Evolutionary conservation across 2,329 filamentous ascomycete genomes (phyloP).

Genomic region (Diaporthe sp.): DNA sequence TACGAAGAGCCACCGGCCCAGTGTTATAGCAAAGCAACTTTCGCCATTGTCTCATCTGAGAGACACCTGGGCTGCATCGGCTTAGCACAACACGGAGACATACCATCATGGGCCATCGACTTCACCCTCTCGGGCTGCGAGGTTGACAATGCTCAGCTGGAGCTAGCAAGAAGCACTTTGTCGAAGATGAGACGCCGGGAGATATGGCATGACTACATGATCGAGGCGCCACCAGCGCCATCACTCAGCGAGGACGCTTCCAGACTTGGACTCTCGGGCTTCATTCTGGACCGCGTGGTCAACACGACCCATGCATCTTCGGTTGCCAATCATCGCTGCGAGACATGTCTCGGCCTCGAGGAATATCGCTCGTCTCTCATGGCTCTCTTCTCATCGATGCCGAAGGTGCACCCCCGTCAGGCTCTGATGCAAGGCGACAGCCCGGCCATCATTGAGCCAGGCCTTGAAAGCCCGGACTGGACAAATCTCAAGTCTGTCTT

Average conservation of each 20-base stretch:
- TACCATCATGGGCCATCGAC: slow-evolving; percentile 17
- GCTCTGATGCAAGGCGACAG: slow-evolving; percentile 18
- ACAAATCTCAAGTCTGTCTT: neutral
- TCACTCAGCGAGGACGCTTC: slow-evolving; percentile 11
- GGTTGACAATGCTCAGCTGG: slow-evolving; percentile 13
- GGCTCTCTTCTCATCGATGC: slow-evolving; percentile 9
- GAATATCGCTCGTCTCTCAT: slow-evolving; percentile 7
- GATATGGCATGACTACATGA: slow-evolving; percentile 6
- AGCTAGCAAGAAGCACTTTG: neutral
- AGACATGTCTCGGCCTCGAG: neutral
- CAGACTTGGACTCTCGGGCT: slow-evolving; percentile 19
- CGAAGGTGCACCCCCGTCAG: neutral
- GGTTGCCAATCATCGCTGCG: neutral
- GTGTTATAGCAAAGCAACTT: slow-evolving; percentile 21
- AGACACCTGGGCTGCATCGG: slow-evolving; percentile 19
- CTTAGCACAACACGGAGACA: slow-evolving; percentile 27
- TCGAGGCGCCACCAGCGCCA: slow-evolving; percentile 3
- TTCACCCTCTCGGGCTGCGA: slow-evolving; percentile 24
- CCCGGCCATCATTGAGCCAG: neutral
- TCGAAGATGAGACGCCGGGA: slow-evolving; percentile 20
- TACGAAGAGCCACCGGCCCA: slow-evolving; percentile 11
- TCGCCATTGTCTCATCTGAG: slow-evolving; percentile 18
- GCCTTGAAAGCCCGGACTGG: slow-evolving; percentile 20
- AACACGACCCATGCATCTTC: neutral
- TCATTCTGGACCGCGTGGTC: slow-evolving; percentile 2